Evolutionary conservation across 2,329 filamentous ascomycete species (phyloP).

Genomic region (Colletotrichum gigasporum): DNA sequence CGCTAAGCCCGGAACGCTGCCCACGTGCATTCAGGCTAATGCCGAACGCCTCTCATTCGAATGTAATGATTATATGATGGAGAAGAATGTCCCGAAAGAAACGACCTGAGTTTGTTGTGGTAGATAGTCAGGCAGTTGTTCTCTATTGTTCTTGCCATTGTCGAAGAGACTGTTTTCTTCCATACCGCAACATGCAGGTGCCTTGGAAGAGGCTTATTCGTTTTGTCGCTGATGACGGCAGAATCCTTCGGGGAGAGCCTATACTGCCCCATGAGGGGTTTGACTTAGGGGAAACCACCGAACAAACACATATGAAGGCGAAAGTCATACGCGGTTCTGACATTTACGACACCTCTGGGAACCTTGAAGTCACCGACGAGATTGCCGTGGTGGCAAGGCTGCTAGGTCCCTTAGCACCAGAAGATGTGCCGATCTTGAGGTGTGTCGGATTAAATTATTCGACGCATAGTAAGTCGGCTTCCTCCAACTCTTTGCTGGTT

Average conservation of each 20-base stretch:
- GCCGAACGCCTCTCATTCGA: no score
- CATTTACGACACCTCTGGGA: constrained; percentile 55
- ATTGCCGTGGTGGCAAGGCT: constrained; percentile 62
- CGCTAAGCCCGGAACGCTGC: constrained; percentile 38
- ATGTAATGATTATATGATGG: no score
- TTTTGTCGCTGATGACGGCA: constrained; percentile 61
- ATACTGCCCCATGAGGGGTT: constrained; percentile 54
- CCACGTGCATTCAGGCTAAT: no score
- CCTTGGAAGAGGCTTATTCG: constrained; percentile 64
- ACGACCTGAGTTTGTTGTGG: no score
- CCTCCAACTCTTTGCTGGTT: neutral
- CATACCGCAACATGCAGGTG: constrained; percentile 41
- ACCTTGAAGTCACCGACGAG: constrained; percentile 62
- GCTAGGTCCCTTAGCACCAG: constrained; percentile 58
- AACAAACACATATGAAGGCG: constrained; percentile 58
- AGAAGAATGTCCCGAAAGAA: no score
- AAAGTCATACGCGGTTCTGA: constrained; percentile 61
- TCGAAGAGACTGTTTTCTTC: neutral
- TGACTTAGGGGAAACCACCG: constrained; percentile 58
- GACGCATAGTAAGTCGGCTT: constrained; percentile 55
- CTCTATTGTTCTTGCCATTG: no score
- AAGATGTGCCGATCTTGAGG: constrained; percentile 64
- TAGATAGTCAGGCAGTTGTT: constrained; percentile 39
- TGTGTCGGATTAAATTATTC: constrained; percentile 70
- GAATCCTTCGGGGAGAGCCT: constrained; percentile 60